Evolutionary conservation across 2,329 filamentous ascomycete genomes (phyloP), one percentile per base, ranked within the genome.

Genomic region (Beauveria brongniartii): DNA sequence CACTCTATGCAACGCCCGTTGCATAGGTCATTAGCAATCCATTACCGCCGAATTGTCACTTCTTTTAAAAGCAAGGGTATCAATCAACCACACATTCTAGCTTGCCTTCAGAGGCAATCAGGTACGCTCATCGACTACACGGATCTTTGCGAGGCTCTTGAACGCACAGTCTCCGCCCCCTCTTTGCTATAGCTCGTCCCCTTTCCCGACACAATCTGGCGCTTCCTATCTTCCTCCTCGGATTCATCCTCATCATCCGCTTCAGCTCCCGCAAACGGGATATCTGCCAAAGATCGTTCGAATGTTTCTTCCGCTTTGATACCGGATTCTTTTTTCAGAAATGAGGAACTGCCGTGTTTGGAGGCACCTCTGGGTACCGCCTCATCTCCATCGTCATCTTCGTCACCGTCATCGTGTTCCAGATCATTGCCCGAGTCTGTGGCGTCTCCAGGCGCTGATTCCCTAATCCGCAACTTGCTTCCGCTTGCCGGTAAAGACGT

Each of bases 201-300:
- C 6, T 41, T 46, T 30, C 52, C 57, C 4, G 53, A 56, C 9
- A 16, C 40, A 37, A 30, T 40, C 37, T 37, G 16, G 14, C 14
- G 20, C n/a, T 54, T 57, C 40, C 18, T 28, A 18, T 56, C 44
- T 18, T 63, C 57, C 37, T 57, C 61, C 5, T 60, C 61, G 7
- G 40, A 61, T 14, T 74, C 72, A 16, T 69, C 74, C 63, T 81
- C 79, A 60, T 80, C 79, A 61, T 79, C 79, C 1, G 76, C 79
- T 63, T 79, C 79, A 14, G 70, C 69, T n/a, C 72, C 71, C 41
- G 66, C 64, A 40, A 72, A 66, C 46, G 72, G 70, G 41, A 74
- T 64, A 50, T 77, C 72, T 0, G 72, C 71, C 53, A 76, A 61
- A 2, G 65, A 65, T 26, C 68, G 68, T 2, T 64, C 62, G 1